Evolutionary conservation across 169 alveolate species (phyloP).

Genomic region (Cryptosporidium ryanae): DNA sequence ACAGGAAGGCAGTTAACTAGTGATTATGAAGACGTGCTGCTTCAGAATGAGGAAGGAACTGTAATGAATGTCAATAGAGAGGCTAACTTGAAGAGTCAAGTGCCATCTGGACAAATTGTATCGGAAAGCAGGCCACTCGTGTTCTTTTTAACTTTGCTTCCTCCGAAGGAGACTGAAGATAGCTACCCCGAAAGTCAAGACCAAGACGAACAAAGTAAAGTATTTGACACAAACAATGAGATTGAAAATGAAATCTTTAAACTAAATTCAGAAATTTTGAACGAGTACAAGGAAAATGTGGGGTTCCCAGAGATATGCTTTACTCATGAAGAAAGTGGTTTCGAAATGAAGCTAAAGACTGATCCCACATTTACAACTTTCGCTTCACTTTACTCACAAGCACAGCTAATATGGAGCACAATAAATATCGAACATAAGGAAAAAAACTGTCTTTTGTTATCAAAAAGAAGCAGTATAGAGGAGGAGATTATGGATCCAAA

Average conservation of each 20-base stretch:
- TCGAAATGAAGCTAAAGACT: background rate
- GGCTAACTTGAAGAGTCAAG: background rate
- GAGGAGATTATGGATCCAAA: slow-evolving; percentile 28
- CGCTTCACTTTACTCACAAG: slow-evolving; percentile 57
- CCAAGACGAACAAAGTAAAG: background rate
- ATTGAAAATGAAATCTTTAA: slow-evolving; percentile 3
- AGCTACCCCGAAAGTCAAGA: background rate
- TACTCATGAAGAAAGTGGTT: background rate
- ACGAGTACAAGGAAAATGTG: background rate
- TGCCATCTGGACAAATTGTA: slow-evolving; percentile 5
- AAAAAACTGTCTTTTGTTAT: background rate
- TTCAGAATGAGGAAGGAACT: too few relatives aligned
- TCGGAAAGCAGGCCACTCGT: slow-evolving; percentile 40
- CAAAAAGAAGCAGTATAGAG: background rate
- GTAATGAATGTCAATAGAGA: background rate
- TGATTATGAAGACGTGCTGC: too few relatives aligned
- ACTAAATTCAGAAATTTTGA: background rate
- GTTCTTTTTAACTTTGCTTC: slow-evolving; percentile 13
- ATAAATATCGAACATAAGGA: background rate
- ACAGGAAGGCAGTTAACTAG: too few relatives aligned
- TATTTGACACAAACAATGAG: slow-evolving; percentile 6
- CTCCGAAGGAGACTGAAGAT: background rate
- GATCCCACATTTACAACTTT: slow-evolving; percentile 38
- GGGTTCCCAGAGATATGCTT: background rate
- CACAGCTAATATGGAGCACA: slow-evolving; percentile 44